Percentiles rank a stretch among this genome's conserved stretches.
Evolutionary conservation across 2,329 filamentous ascomycete genomes (phyloP).

Genomic region (Reticulascus tulasneorum): DNA sequence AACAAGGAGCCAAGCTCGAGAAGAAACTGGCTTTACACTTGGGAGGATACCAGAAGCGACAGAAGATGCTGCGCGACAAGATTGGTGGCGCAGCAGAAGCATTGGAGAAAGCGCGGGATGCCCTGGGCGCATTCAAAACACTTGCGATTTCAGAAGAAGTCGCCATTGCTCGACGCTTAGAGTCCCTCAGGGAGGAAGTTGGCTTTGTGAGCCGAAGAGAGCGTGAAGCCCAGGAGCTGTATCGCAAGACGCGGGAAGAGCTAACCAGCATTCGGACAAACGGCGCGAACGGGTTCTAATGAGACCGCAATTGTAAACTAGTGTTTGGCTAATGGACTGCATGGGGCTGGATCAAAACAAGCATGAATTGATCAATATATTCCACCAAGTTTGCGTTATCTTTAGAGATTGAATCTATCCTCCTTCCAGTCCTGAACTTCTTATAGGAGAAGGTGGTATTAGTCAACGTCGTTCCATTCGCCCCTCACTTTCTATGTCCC

Average conservation of each 20-base stretch:
- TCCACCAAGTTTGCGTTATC: too few relatives aligned
- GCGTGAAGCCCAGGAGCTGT: conserved; percentile 85
- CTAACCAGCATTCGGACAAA: conserved; percentile 54
- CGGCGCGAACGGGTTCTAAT: conserved; percentile 19
- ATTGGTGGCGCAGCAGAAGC: conserved; percentile 71
- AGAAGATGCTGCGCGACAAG: conserved; percentile 76
- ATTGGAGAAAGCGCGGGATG: conserved; percentile 67
- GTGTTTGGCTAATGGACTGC: too few relatives aligned
- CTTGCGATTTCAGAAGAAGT: conserved; percentile 77
- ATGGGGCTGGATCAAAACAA: too few relatives aligned
- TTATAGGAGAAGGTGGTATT: too few relatives aligned
- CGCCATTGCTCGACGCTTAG: conserved; percentile 68
- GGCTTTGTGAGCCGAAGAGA: conserved; percentile 75
- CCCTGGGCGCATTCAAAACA: conserved; percentile 70
- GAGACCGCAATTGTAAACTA: too few relatives aligned
- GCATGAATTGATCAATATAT: too few relatives aligned
- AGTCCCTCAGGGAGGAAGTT: conserved; percentile 77
- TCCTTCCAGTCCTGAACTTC: too few relatives aligned
- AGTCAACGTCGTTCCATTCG: too few relatives aligned
- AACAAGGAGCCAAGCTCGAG: conserved; percentile 81
- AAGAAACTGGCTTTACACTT: conserved; percentile 88
- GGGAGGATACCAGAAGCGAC: conserved; percentile 84
- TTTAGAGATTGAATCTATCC: too few relatives aligned
- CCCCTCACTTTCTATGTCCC: conserved; percentile 33
- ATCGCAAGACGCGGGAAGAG: conserved; percentile 73